Conservation (phyloP, 805 yeast genomes). For the Grigorovia yakushimaensis region DNA sequence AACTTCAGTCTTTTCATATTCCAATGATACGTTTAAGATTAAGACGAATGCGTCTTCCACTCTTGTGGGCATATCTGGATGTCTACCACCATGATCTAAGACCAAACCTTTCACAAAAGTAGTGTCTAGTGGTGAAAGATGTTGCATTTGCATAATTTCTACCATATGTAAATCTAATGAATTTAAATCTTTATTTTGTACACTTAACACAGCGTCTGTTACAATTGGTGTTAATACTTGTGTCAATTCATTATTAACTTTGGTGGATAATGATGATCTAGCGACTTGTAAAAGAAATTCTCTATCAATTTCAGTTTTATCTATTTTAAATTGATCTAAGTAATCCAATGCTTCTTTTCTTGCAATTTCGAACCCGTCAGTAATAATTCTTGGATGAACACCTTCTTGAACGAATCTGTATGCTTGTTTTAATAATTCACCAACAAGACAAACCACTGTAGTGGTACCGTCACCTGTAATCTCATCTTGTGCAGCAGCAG, state of each 20-base stretch:
- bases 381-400: constrained; percentile 86
- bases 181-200: constrained; percentile 40
- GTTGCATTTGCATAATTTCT: constrained; percentile 98
- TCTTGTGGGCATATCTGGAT: constrained; percentile 95
- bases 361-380: constrained; percentile 92
- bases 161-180: constrained; percentile 87
- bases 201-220: constrained; percentile 87
- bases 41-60: constrained; percentile 76
- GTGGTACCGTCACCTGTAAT: constrained; percentile 99
- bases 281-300: constrained; percentile 89
- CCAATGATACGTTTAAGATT: constrained; percentile 86
- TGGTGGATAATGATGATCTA: constrained; percentile 78
- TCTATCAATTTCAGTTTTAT: constrained; percentile 50
- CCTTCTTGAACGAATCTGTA: constrained; percentile 88
- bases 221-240: constrained; percentile 86
- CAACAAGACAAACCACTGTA: constrained; percentile 86
- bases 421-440: constrained; percentile 90
- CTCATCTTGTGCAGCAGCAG: constrained; percentile 98
- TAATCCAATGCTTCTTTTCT: constrained; percentile 63
- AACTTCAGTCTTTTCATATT: constrained; percentile 96
- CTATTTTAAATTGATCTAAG: constrained; percentile 55
- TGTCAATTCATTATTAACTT: constrained; percentile 66
- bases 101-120: constrained; percentile 80
- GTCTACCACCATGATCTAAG: constrained; percentile 96
- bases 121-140: constrained; percentile 76